phyloP scores from a whole-genome alignment of 768 basidiomycete genomes.

The Leucosporidium creatinivorum region DNA sequence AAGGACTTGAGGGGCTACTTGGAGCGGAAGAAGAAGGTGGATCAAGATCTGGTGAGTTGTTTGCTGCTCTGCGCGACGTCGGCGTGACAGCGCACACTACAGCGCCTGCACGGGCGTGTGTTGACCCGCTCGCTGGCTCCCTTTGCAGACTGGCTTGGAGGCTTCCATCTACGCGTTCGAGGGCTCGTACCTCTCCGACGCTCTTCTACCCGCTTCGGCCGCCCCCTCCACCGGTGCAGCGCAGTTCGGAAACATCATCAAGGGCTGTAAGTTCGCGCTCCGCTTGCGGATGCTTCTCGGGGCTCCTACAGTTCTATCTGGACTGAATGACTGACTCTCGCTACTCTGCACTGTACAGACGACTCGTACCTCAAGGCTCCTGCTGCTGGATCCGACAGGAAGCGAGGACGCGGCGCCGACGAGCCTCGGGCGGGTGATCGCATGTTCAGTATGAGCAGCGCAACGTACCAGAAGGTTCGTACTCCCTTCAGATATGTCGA shows the following conservation, averaged over 20 bases:
- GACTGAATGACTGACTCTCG: background rate
- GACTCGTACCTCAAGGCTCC: constrained; percentile 44
- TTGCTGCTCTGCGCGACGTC: background rate
- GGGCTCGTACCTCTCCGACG: constrained; percentile 44
- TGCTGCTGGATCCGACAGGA: constrained; percentile 29
- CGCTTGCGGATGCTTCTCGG: background rate
- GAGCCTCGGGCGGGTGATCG: constrained; percentile 40
- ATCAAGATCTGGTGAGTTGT: constrained; percentile 26
- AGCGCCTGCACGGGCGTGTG: too few species aligned
- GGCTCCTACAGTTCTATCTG: too few species aligned
- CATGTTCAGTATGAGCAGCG: constrained; percentile 42
- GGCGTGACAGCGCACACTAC: background rate
- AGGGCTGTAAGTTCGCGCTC: constrained; percentile 35
- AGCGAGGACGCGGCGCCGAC: constrained; percentile 32
- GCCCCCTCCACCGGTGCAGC: constrained; percentile 33
- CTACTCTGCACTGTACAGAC: constrained; percentile 10
- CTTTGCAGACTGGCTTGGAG: constrained; percentile 42
- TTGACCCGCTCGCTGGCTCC: background rate
- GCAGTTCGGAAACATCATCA: constrained; percentile 45
- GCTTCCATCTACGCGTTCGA: constrained; percentile 44
- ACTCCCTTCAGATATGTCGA: background rate
- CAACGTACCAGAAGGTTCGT: constrained; percentile 40
- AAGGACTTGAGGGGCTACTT: constrained; percentile 8
- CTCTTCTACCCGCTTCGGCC: constrained; percentile 34
- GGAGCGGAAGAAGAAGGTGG: constrained; percentile 26